Conservation (phyloP, 345 rosid genomes). For the Citrus trifoliata region DNA sequence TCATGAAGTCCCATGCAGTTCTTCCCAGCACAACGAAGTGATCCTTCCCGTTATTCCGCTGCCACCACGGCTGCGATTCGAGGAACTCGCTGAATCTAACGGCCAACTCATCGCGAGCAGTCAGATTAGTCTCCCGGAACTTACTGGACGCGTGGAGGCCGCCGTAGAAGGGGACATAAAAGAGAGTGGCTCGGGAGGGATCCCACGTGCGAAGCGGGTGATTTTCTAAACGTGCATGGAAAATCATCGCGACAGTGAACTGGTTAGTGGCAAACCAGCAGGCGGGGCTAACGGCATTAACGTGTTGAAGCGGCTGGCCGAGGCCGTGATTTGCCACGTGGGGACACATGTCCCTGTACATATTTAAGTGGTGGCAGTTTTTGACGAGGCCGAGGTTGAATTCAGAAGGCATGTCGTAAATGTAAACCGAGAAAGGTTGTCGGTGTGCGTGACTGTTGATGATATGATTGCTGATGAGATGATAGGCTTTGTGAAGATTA, state of each 20-base stretch:
- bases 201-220: slow-evolving; percentile 58
- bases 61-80: slow-evolving; percentile 35
- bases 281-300: neutral
- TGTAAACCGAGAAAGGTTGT: slow-evolving; percentile 22
- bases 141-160: slow-evolving; percentile 61
- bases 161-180: slow-evolving; percentile 60
- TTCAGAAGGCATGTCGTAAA: slow-evolving; percentile 42
- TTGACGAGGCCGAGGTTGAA: slow-evolving; percentile 45
- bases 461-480: neutral
- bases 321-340: slow-evolving; percentile 50
- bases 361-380: slow-evolving; percentile 42
- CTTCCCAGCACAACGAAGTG: slow-evolving; percentile 57
- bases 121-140: slow-evolving; percentile 36
- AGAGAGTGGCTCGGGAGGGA: slow-evolving; percentile 36
- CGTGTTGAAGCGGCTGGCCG: slow-evolving; percentile 34
- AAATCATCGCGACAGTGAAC: slow-evolving; percentile 59
- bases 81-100: slow-evolving; percentile 27
- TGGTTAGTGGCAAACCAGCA: slow-evolving; percentile 59
- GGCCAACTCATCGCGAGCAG: slow-evolving; percentile 47
- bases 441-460: neutral
- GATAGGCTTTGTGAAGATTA: neutral
- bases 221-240: slow-evolving; percentile 47
- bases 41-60: slow-evolving; percentile 35
- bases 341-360: slow-evolving; percentile 57
- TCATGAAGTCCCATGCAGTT: slow-evolving; percentile 65